Conservation (phyloP, 495 filamentous ascomycete species). For the Cercophora scortea region DNA sequence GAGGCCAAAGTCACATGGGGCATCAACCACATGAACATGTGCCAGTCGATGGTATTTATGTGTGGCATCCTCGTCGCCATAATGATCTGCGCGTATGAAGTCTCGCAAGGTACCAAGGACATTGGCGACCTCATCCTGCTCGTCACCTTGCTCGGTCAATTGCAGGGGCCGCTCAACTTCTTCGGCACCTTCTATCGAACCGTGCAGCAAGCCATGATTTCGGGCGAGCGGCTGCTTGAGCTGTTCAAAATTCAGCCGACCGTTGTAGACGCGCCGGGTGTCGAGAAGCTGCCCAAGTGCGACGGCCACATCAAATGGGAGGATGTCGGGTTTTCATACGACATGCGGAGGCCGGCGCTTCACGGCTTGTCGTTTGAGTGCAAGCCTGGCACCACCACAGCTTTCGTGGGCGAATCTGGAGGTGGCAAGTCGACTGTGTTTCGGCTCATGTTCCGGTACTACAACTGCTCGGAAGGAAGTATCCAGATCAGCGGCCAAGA, state of each 20-base stretch:
- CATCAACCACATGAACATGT: conserved; percentile 87
- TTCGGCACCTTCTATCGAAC: conserved; percentile 97
- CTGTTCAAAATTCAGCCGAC: conserved; percentile 85
- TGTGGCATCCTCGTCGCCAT: conserved; percentile 75
- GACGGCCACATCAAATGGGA: conserved; percentile 77
- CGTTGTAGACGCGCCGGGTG: conserved; percentile 59
- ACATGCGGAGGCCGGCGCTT: conserved; percentile 77
- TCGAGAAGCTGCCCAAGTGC: conserved; percentile 50
- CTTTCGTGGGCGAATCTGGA: conserved; percentile 90
- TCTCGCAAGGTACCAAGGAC: conserved; percentile 58
- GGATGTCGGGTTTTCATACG: conserved; percentile 86
- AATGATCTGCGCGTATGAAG: conserved; percentile 67
- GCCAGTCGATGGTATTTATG: conserved; percentile 91
- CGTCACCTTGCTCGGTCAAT: conserved; percentile 84
- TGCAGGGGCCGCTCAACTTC: conserved; percentile 92
- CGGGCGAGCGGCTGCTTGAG: conserved; percentile 88
- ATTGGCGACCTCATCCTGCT: conserved; percentile 77
- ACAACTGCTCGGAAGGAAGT: conserved; percentile 68
- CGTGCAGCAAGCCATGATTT: conserved; percentile 95
- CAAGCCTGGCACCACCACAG: conserved; percentile 84
- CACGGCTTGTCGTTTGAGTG: conserved; percentile 75
- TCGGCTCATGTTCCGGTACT: conserved; percentile 90
- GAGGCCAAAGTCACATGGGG: conserved; percentile 86
- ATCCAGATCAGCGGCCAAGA: conserved; percentile 80
- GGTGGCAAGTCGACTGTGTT: conserved; percentile 98